phyloP scores from a whole-genome alignment of 1,284 basidiomycete genomes.

The Apiotrichum montevideense region DNA sequence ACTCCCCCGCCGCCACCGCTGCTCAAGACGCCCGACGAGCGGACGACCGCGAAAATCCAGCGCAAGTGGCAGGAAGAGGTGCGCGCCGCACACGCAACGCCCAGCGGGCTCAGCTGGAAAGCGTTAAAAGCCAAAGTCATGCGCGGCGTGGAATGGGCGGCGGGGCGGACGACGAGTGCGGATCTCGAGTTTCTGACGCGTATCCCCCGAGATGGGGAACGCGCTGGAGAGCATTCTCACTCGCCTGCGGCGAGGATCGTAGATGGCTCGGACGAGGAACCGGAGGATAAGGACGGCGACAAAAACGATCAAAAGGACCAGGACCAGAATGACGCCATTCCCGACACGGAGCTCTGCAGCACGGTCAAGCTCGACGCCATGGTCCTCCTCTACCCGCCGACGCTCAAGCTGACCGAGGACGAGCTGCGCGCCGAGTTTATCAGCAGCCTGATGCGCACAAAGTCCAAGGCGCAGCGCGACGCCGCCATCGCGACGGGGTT shows the following conservation, averaged over 20 bases:
- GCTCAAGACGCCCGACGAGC: slow-evolving; percentile 2
- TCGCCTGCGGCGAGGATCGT: background rate
- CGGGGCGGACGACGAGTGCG: slow-evolving; percentile 12
- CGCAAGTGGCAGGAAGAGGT: slow-evolving; percentile 21
- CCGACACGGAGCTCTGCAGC: background rate
- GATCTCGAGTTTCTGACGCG: slow-evolving; percentile 21
- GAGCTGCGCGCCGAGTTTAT: slow-evolving; percentile 18
- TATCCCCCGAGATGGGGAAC: slow-evolving; percentile 14
- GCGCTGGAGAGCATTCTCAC: background rate
- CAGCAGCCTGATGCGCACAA: slow-evolving; percentile 18
- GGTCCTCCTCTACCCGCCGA: slow-evolving; percentile 19
- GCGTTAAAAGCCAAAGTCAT: slow-evolving; percentile 10
- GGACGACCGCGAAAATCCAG: slow-evolving; percentile 11
- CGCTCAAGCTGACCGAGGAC: slow-evolving; percentile 8
- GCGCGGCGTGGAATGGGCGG: slow-evolving; percentile 15
- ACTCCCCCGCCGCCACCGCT: slow-evolving; percentile 20
- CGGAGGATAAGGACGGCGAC: background rate
- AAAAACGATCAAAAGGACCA: background rate
- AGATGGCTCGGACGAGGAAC: background rate
- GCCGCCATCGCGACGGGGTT: slow-evolving; percentile 19
- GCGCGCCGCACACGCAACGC: slow-evolving; percentile 13
- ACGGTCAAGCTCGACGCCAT: slow-evolving; percentile 20
- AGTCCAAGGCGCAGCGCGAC: slow-evolving; percentile 20
- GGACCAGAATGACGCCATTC: background rate
- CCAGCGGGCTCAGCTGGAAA: slow-evolving; percentile 9